Base-by-base conservation (phyloP, 768 basidiomycete genomes). In the Leccinum obscurum region DNA sequence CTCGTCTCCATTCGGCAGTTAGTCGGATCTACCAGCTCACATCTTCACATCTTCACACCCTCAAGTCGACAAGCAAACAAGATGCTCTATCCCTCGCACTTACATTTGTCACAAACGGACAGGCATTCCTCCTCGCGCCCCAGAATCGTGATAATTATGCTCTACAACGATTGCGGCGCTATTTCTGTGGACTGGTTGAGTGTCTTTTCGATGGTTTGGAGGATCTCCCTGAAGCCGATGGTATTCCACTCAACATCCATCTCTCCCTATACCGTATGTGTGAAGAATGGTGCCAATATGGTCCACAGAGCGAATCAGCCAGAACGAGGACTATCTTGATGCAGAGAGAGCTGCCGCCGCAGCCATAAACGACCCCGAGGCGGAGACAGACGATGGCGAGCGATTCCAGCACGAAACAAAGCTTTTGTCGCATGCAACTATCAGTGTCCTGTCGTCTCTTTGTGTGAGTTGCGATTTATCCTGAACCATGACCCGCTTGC, bases 221-320 rank as follows among this genome's bases (percentile, higher is more conserved):
- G 3, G 80, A 80, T 35, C 77, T 93, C 30, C 86, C 87, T 54
- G 87, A 90, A 60, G 85, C 86, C 1, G 92, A 94, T 54, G 80
- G 87, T 69, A 84, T 90, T 54, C 86, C 90, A 1, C 77, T 82
- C 6, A 84, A 90, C 59, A 87, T 87, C 77, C 86, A 93, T 68
- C 80, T 95, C 7, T 81, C 88, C 3, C 75, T 96, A 34, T 96
- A 92, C 75, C 85, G 88, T 32, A 77, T 93, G 41, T 95, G 93
- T 65, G 93, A 95, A 73, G 93, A 95, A 67, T 97, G 95, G 95
- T 96, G 94, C 72, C 87, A 92, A 68, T 79, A 90, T 51, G 94
- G 92, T 6, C 82, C 85, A 32, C 86, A 91, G 66, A 81, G 85
- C 1, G 91, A 93, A 62, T 75, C 77, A 15, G 82, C 84, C 44